These are phyloP conservation scores for Barbarea vulgaris DNA, from an alignment of 345 rosid genomes.

Conservation along the genomic window DNA sequence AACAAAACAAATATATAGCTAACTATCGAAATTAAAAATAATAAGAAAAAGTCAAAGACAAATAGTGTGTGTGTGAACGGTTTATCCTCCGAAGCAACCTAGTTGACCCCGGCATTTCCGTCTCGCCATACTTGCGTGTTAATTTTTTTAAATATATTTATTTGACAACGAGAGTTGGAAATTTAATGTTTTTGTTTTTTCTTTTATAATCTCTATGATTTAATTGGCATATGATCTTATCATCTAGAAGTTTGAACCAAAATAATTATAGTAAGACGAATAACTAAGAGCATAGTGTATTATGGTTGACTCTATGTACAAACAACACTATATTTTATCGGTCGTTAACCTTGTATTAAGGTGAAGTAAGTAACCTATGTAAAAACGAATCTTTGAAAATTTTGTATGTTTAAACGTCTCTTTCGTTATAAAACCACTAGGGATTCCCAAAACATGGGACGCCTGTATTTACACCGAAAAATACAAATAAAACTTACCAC, in stretches of 20 bases:
- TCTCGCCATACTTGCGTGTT: background rate
- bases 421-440: background rate
- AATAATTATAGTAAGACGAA: background rate
- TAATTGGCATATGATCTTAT: background rate
- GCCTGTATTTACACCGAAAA: background rate
- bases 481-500: background rate
- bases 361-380: background rate
- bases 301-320: background rate
- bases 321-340: background rate
- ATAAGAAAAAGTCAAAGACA: background rate
- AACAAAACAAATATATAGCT: background rate
- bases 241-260: background rate
- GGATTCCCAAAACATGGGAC: constrained; percentile 1
- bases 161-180: background rate
- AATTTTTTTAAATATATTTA: too few species aligned
- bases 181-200: background rate
- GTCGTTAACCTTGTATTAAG: background rate
- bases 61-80: constrained; percentile 4
- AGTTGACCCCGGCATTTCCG: constrained; percentile 6
- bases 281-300: background rate
- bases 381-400: background rate
- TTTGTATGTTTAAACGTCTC: background rate
- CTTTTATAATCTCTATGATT: background rate
- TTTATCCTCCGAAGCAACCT: background rate
- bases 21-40: background rate